Conservation (phyloP, 1,284 basidiomycete species). For the Ceratorhiza oryzae-sativae region DNA sequence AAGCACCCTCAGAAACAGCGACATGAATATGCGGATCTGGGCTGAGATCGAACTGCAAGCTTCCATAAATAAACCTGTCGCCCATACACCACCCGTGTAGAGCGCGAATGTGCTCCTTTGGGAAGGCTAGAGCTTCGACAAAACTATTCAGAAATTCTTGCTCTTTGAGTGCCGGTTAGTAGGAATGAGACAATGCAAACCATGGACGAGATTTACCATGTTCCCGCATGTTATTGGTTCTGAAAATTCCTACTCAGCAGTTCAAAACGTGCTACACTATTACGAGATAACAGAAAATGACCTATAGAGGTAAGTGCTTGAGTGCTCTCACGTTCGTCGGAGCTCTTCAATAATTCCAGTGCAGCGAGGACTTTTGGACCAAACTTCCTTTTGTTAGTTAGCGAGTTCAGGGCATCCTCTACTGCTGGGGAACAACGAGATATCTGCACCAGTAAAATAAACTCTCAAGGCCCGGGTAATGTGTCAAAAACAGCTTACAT, state of each 20-base stretch:
- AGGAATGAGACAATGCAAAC: too few relatives aligned
- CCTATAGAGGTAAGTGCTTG: conserved; percentile 14
- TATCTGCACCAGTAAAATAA: background rate
- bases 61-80: conserved; percentile 2
- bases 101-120: background rate
- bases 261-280: background rate
- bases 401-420: background rate
- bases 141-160: background rate
- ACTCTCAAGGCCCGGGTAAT: background rate
- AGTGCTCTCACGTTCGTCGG: background rate
- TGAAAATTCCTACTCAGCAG: background rate
- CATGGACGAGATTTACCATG: background rate
- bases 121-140: background rate
- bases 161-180: background rate
- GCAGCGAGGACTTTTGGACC: conserved; percentile 1
- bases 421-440: conserved; percentile 2
- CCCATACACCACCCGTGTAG: background rate
- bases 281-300: background rate
- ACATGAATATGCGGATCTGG: background rate
- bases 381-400: background rate
- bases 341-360: background rate
- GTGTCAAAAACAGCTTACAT: background rate
- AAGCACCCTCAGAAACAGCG: background rate
- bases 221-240: too few relatives aligned
- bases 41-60: background rate